These are phyloP conservation scores for Magnusiomyces fungicola DNA, from an alignment of 1,139 yeast genomes.

Conservation along the genomic window DNA sequence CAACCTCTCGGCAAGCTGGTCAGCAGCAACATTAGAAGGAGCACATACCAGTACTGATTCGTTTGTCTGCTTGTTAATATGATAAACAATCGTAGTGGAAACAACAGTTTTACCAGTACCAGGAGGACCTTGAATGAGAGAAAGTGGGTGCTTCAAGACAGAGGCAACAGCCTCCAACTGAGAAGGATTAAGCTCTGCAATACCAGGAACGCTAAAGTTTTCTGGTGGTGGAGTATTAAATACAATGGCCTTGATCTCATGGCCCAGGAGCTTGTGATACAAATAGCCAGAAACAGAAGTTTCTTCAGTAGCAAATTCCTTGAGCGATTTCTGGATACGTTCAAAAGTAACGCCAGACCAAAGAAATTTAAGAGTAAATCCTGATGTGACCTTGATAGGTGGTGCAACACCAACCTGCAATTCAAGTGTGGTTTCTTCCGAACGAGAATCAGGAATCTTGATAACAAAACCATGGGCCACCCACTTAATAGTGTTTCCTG, in stretches of 20 bases:
- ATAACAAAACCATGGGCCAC: conserved; percentile 65
- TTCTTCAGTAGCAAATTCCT: conserved; percentile 61
- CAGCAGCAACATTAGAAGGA: conserved; percentile 93
- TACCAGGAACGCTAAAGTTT: conserved; percentile 55
- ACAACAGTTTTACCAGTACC: conserved; percentile 97
- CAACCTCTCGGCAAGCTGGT: conserved; percentile 74
- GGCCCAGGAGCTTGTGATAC: conserved; percentile 77
- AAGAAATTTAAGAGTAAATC: conserved; percentile 78
- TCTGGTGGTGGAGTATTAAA: conserved; percentile 37
- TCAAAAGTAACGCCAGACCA: conserved; percentile 85
- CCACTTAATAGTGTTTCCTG: conserved; percentile 43
- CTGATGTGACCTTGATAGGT: conserved; percentile 57
- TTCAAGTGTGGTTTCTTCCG: conserved; percentile 71
- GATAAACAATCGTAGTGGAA: conserved; percentile 82
- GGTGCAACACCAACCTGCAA: conserved; percentile 42
- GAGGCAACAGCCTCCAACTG: conserved; percentile 71
- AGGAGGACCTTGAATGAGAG: conserved; percentile 96
- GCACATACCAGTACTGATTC: conserved; percentile 79
- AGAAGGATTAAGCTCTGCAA: conserved; percentile 66
- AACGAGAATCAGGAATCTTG: conserved; percentile 58
- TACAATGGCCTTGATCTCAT: conserved; percentile 55
- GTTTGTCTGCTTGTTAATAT: conserved; percentile 52
- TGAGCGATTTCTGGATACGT: conserved; percentile 77
- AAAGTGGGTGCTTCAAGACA: conserved; percentile 67
- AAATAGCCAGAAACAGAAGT: conserved; percentile 69